A percentile compares a stretch with the other conserved stretches of the same genome.
Evolutionary conservation across 202 grass and related monocot genomes (phyloP).

Genomic region (Setaria italica): DNA sequence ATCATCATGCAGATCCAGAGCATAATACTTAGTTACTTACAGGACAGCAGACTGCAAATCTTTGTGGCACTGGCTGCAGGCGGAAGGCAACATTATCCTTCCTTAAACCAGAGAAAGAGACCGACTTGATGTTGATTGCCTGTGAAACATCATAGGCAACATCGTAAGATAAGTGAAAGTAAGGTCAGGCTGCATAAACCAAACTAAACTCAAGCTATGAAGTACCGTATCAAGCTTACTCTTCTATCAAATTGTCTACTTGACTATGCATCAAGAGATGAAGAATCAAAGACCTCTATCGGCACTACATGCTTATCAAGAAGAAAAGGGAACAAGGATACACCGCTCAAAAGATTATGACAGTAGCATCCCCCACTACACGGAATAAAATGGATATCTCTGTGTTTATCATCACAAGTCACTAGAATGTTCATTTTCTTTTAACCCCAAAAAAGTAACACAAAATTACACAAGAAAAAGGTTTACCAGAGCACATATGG

Average conservation of each 20-base stretch:
- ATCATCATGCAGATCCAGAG: constrained; percentile 1
- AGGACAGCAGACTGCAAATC: constrained; percentile 42
- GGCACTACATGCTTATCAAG: background rate
- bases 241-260: constrained; percentile 12
- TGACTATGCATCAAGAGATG: background rate
- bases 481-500: background rate
- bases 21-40: constrained; percentile 47
- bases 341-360: background rate
- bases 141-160: constrained; percentile 35
- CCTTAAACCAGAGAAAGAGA: constrained; percentile 52
- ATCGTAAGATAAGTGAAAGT: background rate
- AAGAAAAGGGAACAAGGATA: background rate
- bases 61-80: constrained; percentile 39
- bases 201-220: background rate
- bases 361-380: background rate
- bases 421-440: background rate
- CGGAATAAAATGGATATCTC: background rate
- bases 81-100: constrained; percentile 53
- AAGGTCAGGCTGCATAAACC: background rate
- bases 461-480: constrained; percentile 3
- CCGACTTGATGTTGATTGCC: constrained; percentile 45
- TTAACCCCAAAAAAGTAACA: background rate
- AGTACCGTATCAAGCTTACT: background rate
- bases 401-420: background rate
- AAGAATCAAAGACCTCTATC: background rate